Evolutionary conservation across 2,329 filamentous ascomycete genomes (phyloP).

Genomic region (Aspergillus sp.): DNA sequence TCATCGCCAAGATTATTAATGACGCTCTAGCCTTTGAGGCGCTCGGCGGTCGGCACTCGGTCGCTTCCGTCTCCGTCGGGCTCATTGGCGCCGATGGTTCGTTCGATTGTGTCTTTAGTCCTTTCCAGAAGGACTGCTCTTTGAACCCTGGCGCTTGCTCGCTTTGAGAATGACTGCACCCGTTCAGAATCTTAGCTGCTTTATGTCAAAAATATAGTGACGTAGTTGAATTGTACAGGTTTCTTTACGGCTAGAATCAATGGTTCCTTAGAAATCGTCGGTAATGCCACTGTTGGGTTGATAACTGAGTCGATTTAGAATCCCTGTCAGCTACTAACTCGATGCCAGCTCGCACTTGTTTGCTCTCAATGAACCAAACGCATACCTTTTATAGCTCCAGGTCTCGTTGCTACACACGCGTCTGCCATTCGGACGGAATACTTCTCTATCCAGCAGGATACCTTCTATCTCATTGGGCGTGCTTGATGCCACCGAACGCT

Average conservation of each 20-base stretch:
- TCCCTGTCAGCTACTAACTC: background rate
- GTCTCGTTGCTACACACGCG: background rate
- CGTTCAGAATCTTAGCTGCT: no score
- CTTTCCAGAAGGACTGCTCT: background rate
- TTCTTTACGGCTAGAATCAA: background rate
- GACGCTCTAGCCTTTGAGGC: background rate
- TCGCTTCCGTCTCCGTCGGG: background rate
- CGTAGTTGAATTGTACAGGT: background rate
- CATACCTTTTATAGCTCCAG: background rate
- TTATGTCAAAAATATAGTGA: background rate
- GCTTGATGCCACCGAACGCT: background rate
- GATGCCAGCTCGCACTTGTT: background rate
- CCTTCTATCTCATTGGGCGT: background rate
- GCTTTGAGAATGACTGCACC: no score
- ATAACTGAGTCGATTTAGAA: background rate
- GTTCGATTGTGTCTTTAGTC: background rate
- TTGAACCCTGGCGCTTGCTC: no score
- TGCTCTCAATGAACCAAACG: background rate
- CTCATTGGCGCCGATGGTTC: background rate
- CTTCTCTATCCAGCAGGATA: background rate
- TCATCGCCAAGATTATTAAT: slow-evolving; percentile 5
- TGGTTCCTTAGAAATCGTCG: background rate
- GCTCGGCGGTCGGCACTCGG: slow-evolving; percentile 1
- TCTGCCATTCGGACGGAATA: background rate
- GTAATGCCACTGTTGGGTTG: background rate